Base-by-base conservation (phyloP, 768 basidiomycete genomes). In the Mycena leptocephala region DNA sequence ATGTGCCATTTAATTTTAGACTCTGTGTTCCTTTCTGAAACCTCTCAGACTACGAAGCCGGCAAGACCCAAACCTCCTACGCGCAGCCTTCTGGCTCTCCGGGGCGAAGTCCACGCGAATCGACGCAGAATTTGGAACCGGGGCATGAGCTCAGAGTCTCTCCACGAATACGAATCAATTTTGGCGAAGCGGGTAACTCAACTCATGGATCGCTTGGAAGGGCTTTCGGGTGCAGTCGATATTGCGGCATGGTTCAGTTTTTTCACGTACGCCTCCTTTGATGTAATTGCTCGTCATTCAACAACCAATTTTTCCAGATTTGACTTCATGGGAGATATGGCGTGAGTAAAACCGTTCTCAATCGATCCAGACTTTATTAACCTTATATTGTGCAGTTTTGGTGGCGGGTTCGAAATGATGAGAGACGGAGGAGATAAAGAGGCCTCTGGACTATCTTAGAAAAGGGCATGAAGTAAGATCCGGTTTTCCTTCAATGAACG, bases 81-180 rank as follows among this genome's bases (percentile, higher is more conserved):
- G 18, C 64, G 56, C 30, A 72, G 64, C 22, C 56, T 78, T 2
- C 41, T 75, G 3, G 32, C 30, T 37, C 68, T 75, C 26, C 56
- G 46, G 0, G 74, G 74, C 26, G 77, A 78, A 22, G 70, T 74
- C 4, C 91, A 92, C 71, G 81, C 84, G 0, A 82, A 85, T 9
- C 85, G 89, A 9, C 85, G 90, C 8, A 84, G 85, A 24, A 83
- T 88, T 1, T 92, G 90, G 91, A 87, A 87, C n/a, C 85, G 89
- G n/a, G 91, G 86, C 0, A 86, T 92, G 83, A 90, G 81, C 58
- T 85, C 86, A 4, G 74, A 81, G 2, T 87, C 90, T 1, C 69
- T 92, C 33, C 87, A 87, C 72, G 88, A 86, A 5, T 91, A 90
- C 69, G 87, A 90, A 66, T 70, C 79, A 0, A 80, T 88, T 11